Evolutionary conservation across 768 basidiomycete genomes (phyloP), one percentile per base, ranked within the genome.

Genomic region (Rhizopogon vulgaris): DNA sequence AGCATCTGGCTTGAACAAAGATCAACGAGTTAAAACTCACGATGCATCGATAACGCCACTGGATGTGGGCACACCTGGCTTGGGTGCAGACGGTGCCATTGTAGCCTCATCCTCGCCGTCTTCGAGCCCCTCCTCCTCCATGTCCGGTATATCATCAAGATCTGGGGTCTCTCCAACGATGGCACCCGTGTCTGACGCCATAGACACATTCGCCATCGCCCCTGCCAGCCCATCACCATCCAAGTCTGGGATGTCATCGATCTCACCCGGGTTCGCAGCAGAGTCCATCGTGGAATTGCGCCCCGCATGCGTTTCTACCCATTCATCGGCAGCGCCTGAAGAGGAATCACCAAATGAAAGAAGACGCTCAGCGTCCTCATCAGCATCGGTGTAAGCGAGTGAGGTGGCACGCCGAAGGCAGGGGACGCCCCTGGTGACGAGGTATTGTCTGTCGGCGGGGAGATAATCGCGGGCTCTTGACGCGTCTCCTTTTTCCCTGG

Each of bases 231-330:
- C 76, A 2, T 71, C 70, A 28, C 69, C 85, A 59, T 92, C 92
- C 27, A 88, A 73, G 70, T 94, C 92, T 15, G 90, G 91, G 62
- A 94, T 94, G 62, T 94, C 92, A 52, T 84, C 83, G 61, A 94
- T 91, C 49, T 71, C 73, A 9, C 81, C 81, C 24, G 82, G 76
- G 56, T 85, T 83, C 10, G 73, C 73, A 3, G 76, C 75, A 5
- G 78, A 76, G 56, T 83, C 80, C 45, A 70, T 53, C 18, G 74
- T 70, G 14, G 74, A 22, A 59, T 79, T 79, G 58, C 90, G 81
- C 3, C 89, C 88, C 0, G 94, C 87, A 65, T 99, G 96, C 10
- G 96, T 99, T 68, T 97, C 93, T 17, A 99, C 96, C 96, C 96
- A 99, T 59, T 98, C 95, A 54, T 96, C 94, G 14, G 76, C 85